Percentiles rank a stretch among this genome's conserved stretches.
Evolutionary conservation across 2,329 filamentous ascomycete genomes (phyloP).

Genomic region (Penicillium sp.): DNA sequence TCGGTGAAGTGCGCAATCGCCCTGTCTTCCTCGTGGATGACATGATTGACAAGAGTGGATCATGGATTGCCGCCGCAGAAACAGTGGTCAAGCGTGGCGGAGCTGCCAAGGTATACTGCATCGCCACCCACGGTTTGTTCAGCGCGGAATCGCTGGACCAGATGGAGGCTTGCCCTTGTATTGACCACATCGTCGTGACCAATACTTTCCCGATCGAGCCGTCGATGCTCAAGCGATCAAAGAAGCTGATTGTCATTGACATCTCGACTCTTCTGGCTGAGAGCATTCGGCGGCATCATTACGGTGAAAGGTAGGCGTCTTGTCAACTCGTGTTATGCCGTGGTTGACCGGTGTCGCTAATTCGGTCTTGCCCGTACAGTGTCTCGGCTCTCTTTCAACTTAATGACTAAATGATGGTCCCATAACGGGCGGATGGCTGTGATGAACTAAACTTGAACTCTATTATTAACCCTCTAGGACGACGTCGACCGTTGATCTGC

Average conservation of each 20-base stretch:
- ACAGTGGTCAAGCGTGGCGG: conserved; percentile 88
- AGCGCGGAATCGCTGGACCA: conserved; percentile 83
- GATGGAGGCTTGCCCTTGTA: conserved; percentile 86
- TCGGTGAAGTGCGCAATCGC: conserved; percentile 82
- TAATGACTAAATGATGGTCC: conserved; percentile 42
- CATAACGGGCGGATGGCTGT: conserved; percentile 8
- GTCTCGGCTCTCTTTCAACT: conserved; percentile 57
- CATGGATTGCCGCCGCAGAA: conserved; percentile 96
- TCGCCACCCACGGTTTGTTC: conserved; percentile 94
- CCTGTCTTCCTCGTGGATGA: conserved; percentile 95
- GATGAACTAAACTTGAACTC: conserved; percentile 13
- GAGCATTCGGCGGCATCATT: conserved; percentile 91
- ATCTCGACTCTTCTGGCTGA: conserved; percentile 83
- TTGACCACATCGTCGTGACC: conserved; percentile 88
- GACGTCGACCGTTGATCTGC: conserved; percentile 20
- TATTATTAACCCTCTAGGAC: conserved; percentile 3
- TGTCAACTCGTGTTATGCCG: conserved; percentile 28
- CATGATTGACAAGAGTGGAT: conserved; percentile 96
- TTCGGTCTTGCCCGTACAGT: conserved; percentile 22
- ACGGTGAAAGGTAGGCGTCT: conserved; percentile 74
- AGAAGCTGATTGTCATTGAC: conserved; percentile 84
- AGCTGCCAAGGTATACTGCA: conserved; percentile 92
- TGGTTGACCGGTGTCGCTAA: conserved; percentile 12
- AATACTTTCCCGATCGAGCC: conserved; percentile 92
- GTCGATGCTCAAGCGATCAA: conserved; percentile 61